Base-by-base conservation (phyloP, 768 basidiomycete species). In the Postia placenta region DNA sequence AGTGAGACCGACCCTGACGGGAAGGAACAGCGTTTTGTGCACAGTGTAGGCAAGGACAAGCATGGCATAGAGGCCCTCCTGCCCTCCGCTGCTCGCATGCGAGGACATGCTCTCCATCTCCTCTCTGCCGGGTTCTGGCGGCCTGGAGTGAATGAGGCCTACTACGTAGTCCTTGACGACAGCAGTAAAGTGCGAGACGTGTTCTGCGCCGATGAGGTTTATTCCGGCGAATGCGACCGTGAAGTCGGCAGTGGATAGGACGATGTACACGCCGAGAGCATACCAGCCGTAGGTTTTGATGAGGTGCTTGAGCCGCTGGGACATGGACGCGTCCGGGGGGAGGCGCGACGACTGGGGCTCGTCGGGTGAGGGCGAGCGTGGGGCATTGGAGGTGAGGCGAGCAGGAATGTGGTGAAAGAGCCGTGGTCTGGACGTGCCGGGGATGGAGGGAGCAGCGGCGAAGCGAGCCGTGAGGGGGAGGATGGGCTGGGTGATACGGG, bases 281-380 rank as follows among this genome's bases (percentile, higher is more conserved):
- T 94, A 95, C 89, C 90, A 92, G 25, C 95, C 95, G 64, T 98
- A 96, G 3, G 87, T 79, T 63, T 87, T 93, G 51, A 93, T 84
- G 50, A 97, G 85, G 56, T 80, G 76, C 61, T 84, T 91, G 20
- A 93, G 71, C 17, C 83, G 78, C 63, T 86, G 79, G 1, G 85
- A 80, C 48, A 91, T 70, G 0, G 82, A 67, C 2, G 76, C 70
- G 54, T 79, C 64, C 22, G 78, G 70, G 6, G 78, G 78, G 1
- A 74, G 64, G 25, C 43, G 42, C 12, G 27, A 40, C n/a, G 41
- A 35, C 35, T 33, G 28, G 6, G 51, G 30, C n/a, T 65, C 56
- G 22, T 64, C 49, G 28, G 64, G 62, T 48, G 69, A 59, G n/a
- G 64, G 62, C 23, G 57, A 57, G 30, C 62, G 54, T 42, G 64